Evolutionary conservation across 2,329 filamentous ascomycete genomes (phyloP), one percentile per base, ranked within the genome.

Genomic region (Paecilomyces formosus): DNA sequence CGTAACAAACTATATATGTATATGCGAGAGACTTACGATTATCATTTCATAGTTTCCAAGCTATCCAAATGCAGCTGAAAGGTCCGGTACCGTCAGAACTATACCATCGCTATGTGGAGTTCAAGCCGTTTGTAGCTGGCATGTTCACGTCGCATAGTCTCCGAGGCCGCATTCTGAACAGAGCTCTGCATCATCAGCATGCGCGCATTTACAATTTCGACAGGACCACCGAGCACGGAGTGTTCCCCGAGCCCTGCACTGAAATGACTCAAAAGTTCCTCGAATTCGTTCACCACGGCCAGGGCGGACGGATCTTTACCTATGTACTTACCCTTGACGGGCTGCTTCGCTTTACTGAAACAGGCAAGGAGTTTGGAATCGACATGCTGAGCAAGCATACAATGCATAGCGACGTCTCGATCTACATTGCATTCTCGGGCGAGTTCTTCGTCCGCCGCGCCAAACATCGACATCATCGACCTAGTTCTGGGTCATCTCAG

Each of bases 381-480:
- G 93, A 97, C 75, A 80, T 97, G 72, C 76, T 97, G 67, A 92
- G 88, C 73, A 97, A 97, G 72, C 93, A 97, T 74, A 96, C 91
- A 49, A 96, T 97, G 91, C 93, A 97, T 76, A 93, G 90, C 63
- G 88, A 97, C 72, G 92, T 96, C 1, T 89, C 87, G 35, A 88
- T 90, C 1, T 96, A 96, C 72, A 90, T 97, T 63, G 93, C 92
- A 22, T 97, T 87, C 70, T 91, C 89, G 0, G 93, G 93, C 50
- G 93, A 97, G 70, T 97, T 97, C 74, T 94, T 97, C 72, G 82
- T 97, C 62, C 85, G 91, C 13, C 83, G 88, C 2, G 79, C 90
- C 26, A 82, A 69, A 79, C 69, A 74, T 56, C 74, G 70, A 22
- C 66, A 66, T 6, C 68, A 70, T 5, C 67, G 58, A 55, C 66